Base-by-base conservation (phyloP, 345 rosid species). In the Lepidium sativum region DNA sequence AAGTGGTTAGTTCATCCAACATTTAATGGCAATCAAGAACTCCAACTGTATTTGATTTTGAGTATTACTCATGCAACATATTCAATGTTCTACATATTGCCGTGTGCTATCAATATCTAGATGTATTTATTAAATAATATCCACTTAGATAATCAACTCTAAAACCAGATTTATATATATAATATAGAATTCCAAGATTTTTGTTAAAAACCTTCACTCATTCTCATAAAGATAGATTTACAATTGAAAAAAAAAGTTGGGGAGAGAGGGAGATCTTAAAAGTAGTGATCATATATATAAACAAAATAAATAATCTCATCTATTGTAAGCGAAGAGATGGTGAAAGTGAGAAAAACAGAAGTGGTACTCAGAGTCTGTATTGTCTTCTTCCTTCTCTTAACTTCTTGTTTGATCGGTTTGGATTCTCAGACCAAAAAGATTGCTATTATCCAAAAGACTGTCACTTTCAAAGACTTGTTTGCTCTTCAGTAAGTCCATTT, bases 391-490 rank as follows among this genome's bases (percentile, higher is more conserved):
- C 69, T 83, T 45, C 68, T 77, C 15, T 33, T 69, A 21, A 63
- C 80, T 16, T 80, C 77, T 14, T 77, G 77, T 40, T 50, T 83
- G 54, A 67, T 78, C 6, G 84, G 83, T 23, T 63, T 72, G n/a
- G 81, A 76, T 75, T 47, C 82, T 4, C 83, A 87, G 65, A 73
- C 85, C 32, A 75, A 80, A 76, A 17, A 43, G 9, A 37, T 87
- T n/a, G 57, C 73, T 20, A 71, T 29, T 66, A 47, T 73, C 8
- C 63, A 71, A n/a, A 77, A 63, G 69, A 68, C 21, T 57, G 86
- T 75, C 70, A 79, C 77, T 50, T 85, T 62, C 83, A 83, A 56
- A 72, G 66, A 76, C 21, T 70, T 85, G 63, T 21, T 56, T 11
- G 74, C 80, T 53, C 75, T 87, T 14, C 9, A 16, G 91, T 87